These are phyloP conservation scores for Wickerhamiella bombiphila DNA, from an alignment of 805 yeast species.

Conservation along the genomic window DNA sequence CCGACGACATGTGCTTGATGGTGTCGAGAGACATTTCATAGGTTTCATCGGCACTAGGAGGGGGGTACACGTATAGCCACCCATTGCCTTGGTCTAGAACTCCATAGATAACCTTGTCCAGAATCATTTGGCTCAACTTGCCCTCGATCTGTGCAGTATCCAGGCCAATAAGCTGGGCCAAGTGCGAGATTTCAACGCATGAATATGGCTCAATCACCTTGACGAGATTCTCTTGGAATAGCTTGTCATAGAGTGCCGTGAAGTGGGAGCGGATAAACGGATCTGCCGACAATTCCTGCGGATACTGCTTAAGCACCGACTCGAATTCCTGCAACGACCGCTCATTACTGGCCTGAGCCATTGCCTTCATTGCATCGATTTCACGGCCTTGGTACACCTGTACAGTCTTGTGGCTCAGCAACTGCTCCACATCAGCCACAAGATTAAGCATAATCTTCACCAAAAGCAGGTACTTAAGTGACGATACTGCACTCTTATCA, in stretches of 20 bases:
- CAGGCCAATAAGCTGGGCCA: slow-evolving; percentile 76
- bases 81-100: slow-evolving; percentile 98
- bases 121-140: slow-evolving; percentile 87
- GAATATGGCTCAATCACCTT: slow-evolving; percentile 94
- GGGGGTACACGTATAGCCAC: slow-evolving; percentile 83
- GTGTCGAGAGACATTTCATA: slow-evolving; percentile 79
- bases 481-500: slow-evolving; percentile 42
- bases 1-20: slow-evolving; percentile 71
- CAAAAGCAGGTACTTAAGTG: slow-evolving; percentile 80
- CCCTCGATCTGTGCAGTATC: slow-evolving; percentile 83
- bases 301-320: slow-evolving; percentile 54
- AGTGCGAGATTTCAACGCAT: slow-evolving; percentile 83
- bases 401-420: slow-evolving; percentile 60
- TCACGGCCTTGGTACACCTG: slow-evolving; percentile 66
- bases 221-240: slow-evolving; percentile 82
- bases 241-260: slow-evolving; percentile 80
- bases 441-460: slow-evolving; percentile 86
- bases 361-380: slow-evolving; percentile 91
- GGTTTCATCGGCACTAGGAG: slow-evolving; percentile 75
- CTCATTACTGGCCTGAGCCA: slow-evolving; percentile 77
- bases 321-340: slow-evolving; percentile 88
- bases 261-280: slow-evolving; percentile 82
- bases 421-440: slow-evolving; percentile 69
- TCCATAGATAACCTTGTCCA: slow-evolving; percentile 90
- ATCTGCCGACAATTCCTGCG: slow-evolving; percentile 64